Conservation (phyloP, 306 rosid species). For the Astragalus membranaceus region DNA sequence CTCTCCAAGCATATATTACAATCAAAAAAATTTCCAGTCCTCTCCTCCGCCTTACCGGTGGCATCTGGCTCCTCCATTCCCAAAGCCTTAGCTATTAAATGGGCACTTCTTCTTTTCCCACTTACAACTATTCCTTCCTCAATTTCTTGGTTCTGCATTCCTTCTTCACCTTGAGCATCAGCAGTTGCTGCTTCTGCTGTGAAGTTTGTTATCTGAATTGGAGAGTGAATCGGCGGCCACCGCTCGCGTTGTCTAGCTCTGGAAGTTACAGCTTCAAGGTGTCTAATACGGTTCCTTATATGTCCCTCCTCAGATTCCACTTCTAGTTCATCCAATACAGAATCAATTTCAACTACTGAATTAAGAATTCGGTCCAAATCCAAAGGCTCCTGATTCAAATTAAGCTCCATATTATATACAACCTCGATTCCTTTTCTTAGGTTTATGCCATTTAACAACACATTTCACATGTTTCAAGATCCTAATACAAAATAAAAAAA, state of each 20-base stretch:
- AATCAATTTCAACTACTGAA: constrained; percentile 36
- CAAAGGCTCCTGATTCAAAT: constrained; percentile 65
- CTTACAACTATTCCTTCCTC: constrained; percentile 23
- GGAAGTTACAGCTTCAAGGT: constrained; percentile 55
- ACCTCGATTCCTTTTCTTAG: constrained; percentile 30
- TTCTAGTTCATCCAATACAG: constrained; percentile 48
- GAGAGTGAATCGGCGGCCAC: constrained; percentile 29
- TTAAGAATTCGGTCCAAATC: constrained; percentile 40
- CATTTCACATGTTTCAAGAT: constrained; percentile 17
- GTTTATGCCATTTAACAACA: constrained; percentile 20
- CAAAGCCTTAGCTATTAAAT: constrained; percentile 61
- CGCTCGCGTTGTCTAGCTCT: constrained; percentile 53
- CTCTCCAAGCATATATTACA: constrained; percentile 58
- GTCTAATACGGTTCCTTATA: constrained; percentile 62
- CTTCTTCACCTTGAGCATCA: constrained; percentile 12
- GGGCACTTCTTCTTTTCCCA: constrained; percentile 8
- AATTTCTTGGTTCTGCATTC: neutral
- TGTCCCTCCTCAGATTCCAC: constrained; percentile 35
- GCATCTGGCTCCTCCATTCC: constrained; percentile 40
- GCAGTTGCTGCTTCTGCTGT: constrained; percentile 6
- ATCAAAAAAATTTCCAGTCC: constrained; percentile 47
- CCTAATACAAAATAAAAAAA: constrained; percentile 7
- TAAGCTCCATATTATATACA: constrained; percentile 40
- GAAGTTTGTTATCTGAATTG: constrained; percentile 31
- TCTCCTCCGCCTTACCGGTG: constrained; percentile 11